These are phyloP conservation scores for Parastagonospora nodorum DNA, from an alignment of 2,329 filamentous ascomycete species.

Conservation along the genomic window DNA sequence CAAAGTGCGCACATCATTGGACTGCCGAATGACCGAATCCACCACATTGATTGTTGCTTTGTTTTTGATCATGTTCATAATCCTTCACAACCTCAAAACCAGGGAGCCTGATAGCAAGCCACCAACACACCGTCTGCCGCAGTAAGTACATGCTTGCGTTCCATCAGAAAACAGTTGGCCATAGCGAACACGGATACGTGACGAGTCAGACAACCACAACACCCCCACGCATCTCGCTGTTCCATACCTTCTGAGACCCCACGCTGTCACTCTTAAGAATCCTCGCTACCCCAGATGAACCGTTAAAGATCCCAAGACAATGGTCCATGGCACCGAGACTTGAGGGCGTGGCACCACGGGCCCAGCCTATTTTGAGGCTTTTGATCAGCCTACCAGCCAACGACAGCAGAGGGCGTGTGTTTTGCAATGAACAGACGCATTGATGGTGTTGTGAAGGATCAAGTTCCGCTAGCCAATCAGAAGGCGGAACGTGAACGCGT, in stretches of 20 bases:
- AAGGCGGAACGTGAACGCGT: constrained; percentile 21
- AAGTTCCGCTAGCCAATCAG: constrained; percentile 18
- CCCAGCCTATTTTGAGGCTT: neutral
- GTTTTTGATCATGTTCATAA: no score
- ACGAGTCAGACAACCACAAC: constrained; percentile 1
- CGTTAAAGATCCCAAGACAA: constrained; percentile 14
- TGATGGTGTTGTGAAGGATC: constrained; percentile 12
- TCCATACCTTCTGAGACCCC: neutral
- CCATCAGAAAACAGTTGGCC: neutral
- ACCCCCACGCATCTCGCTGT: constrained; percentile 8
- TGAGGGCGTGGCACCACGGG: constrained; percentile 10
- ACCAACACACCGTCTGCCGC: constrained; percentile 1
- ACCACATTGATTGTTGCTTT: no score
- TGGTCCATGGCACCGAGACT: constrained; percentile 17
- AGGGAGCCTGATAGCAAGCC: neutral
- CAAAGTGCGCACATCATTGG: no score
- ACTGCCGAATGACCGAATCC: no score
- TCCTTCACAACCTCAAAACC: neutral
- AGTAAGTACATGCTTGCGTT: constrained; percentile 2
- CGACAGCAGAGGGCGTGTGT: constrained; percentile 13
- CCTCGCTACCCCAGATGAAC: constrained; percentile 8
- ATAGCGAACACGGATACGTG: neutral
- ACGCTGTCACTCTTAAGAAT: neutral
- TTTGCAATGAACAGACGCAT: constrained; percentile 8
- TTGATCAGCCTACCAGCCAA: constrained; percentile 5